Percentiles rank a stretch among this genome's conserved stretches.
Conservation (phyloP, 2,329 filamentous ascomycete genomes). For the Chaetothyriales sp. region DNA sequence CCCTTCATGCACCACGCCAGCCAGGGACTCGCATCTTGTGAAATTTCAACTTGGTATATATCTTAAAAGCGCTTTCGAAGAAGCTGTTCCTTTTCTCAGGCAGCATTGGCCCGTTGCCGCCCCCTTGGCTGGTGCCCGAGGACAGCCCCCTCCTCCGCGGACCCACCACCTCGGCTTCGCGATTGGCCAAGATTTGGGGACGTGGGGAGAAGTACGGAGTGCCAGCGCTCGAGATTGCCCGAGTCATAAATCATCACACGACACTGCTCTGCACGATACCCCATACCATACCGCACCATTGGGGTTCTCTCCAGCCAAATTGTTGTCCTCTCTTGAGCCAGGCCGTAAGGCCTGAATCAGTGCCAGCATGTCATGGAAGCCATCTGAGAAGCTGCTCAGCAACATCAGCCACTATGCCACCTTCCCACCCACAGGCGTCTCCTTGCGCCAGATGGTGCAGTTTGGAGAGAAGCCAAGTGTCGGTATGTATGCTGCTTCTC, state of each 20-base stretch:
- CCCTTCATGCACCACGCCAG: not conserved
- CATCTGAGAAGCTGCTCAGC: slow-evolving; percentile 79
- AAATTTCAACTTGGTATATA: not conserved
- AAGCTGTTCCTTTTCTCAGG: not conserved
- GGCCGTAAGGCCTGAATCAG: slow-evolving; percentile 19
- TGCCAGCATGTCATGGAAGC: slow-evolving; percentile 75
- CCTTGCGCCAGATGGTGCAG: slow-evolving; percentile 96
- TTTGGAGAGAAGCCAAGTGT: slow-evolving; percentile 89
- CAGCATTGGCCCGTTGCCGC: not conserved
- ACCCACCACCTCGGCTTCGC: not conserved
- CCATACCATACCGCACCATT: not conserved
- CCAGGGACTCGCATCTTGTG: not conserved
- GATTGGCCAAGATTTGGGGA: not conserved
- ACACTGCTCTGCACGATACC: not conserved
- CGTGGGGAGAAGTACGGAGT: not conserved
- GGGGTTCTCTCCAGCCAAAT: slow-evolving; percentile 7
- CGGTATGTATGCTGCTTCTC: slow-evolving; percentile 40
- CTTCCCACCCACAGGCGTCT: slow-evolving; percentile 93
- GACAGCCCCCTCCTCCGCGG: not conserved
- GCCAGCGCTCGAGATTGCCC: not conserved
- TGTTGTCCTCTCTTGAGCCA: slow-evolving; percentile 13
- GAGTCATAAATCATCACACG: not conserved
- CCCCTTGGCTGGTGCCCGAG: not conserved
- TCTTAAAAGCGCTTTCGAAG: not conserved
- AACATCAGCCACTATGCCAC: slow-evolving; percentile 95